Evolutionary conservation across 768 basidiomycete species (phyloP), one percentile per base, ranked within the genome.

Genomic region (Termitomyces sp.): DNA sequence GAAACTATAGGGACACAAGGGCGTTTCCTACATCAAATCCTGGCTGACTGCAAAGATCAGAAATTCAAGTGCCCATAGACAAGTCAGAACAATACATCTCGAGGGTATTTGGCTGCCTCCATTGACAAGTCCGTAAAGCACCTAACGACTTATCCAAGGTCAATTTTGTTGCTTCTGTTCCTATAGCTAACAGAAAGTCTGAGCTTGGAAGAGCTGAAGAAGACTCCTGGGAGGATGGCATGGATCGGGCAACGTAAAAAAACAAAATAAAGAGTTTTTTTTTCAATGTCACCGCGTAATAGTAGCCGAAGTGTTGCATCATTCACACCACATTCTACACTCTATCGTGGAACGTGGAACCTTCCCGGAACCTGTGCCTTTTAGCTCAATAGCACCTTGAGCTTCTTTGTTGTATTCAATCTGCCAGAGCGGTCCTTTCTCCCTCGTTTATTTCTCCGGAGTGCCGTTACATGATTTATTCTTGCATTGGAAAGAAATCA

Each of bases 401-500:
- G 7, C 27, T 30, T 30, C 27, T 47, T 47, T 47, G 24, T 27
- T 47, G 24, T 39, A 18, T 41, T 12, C 7, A 20, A n/a, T 42
- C 9, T 18, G 16, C 41, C 41, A 45, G 22, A 47, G 27, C 27
- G 27, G 37, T 39, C 12, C 20, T 4, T 36, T 52, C 34, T 39
- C 9, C 31, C 18, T 5, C 15, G 20, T 2, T 12, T 22, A 24
- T 24, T 6, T 54, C 52, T 16, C 16, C 22, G 15, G 4, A 27
- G 27, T 54, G 8, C 20, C 50, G 6, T 36, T 22, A 27, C 22
- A 33, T 22, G 18, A 4, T 31, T 54, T 41, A 54, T 44, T 20
- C 18, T 24, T 55, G 1, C 24, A 5, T 30, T 8, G 69, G 68
- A 58, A 75, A 82, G 59, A 76, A 85, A 4, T 83, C 79, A 67